phyloP scores from a whole-genome alignment of 352 stramenopile genomes.

The Pythium myriotylum region DNA sequence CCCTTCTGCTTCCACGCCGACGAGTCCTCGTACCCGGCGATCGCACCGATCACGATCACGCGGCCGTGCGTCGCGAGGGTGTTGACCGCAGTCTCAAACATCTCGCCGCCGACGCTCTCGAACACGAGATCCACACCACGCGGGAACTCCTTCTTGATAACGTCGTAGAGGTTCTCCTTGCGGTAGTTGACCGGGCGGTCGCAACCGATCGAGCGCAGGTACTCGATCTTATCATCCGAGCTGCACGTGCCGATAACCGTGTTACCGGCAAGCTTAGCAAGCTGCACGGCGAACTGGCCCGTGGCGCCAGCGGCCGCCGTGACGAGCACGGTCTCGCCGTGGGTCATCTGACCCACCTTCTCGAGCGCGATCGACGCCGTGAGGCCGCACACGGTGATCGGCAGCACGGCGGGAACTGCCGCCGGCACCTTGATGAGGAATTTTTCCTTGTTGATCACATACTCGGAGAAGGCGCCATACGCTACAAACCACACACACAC shows the following conservation, averaged over 20 bases:
- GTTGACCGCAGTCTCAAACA: slow-evolving; percentile 42
- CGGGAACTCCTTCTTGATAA: slow-evolving; percentile 58
- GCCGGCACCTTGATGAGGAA: slow-evolving; percentile 30
- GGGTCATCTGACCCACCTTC: slow-evolving; percentile 45
- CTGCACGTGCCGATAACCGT: slow-evolving; percentile 68
- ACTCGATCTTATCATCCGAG: slow-evolving; percentile 78
- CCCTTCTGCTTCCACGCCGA: slow-evolving; percentile 50
- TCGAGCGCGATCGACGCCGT: slow-evolving; percentile 48
- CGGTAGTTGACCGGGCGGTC: slow-evolving; percentile 80
- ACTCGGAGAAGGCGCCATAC: slow-evolving; percentile 46
- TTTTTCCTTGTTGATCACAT: slow-evolving; percentile 38
- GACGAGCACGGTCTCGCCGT: slow-evolving; percentile 47
- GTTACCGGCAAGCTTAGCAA: slow-evolving; percentile 73
- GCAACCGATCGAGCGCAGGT: slow-evolving; percentile 54
- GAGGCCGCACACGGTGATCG: slow-evolving; percentile 43
- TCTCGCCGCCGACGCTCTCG: slow-evolving; percentile 46
- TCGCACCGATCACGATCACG: slow-evolving; percentile 47
- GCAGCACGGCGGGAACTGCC: slow-evolving; percentile 33
- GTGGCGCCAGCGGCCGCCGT: slow-evolving; percentile 57
- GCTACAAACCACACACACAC: too few relatives aligned
- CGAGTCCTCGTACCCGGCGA: slow-evolving; percentile 52
- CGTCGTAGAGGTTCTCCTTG: slow-evolving; percentile 50
- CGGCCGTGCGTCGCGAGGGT: slow-evolving; percentile 36
- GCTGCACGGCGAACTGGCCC: slow-evolving; percentile 70
- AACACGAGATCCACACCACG: slow-evolving; percentile 48